Base-by-base conservation (phyloP, 1,284 basidiomycete genomes). In the Takashimella tepidaria region DNA sequence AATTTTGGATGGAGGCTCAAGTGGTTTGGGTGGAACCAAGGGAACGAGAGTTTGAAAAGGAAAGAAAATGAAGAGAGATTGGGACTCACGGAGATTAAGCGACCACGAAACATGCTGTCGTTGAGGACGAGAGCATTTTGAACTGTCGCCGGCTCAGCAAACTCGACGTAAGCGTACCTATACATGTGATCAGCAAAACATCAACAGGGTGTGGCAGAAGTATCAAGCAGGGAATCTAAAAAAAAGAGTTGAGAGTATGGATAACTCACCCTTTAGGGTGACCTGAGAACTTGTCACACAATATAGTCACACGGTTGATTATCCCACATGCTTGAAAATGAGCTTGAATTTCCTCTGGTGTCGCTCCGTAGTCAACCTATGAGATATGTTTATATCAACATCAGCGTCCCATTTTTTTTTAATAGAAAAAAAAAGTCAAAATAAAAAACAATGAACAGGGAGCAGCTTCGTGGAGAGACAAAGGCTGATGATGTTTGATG, bases 251-350 rank as follows among this genome's bases (percentile, higher is more conserved):
- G n/a, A n/a, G n/a, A n/a, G n/a, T n/a, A n/a, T 16, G 31, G 10
- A 37, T 37, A 24, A 78, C 84, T 58, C 63, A 93, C 90, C 95
- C 96, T 84, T 98, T 98, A 41, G 96, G 95, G 79, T 98, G 95
- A 44, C 96, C 96, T 16, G 95, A 98, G 76, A 97, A 98, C 79
- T 98, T 98, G 82, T 99, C 96, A 76, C 96, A 98, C 23, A 98
- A 83, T 68, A 99, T 99, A 0, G 96, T 99, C 48, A 99, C 92
- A 65, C 96, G 85, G 79, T 99, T 98, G 76, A 99, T 98, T 20
- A 89, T 93, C 5, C 96, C 96, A 72, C 93, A 98, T 23, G 92
- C 86, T 71, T 92, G 89, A 79, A 99, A 99, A 75, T 98, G 96
- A 43, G 83, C 85, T 77, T 98, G 96, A 54, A 99, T 92, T 74